A percentile compares a stretch with the other conserved stretches of the same genome.
phyloP scores from a whole-genome alignment of 2,329 filamentous ascomycete genomes.

The Nigrospora oryzae region DNA sequence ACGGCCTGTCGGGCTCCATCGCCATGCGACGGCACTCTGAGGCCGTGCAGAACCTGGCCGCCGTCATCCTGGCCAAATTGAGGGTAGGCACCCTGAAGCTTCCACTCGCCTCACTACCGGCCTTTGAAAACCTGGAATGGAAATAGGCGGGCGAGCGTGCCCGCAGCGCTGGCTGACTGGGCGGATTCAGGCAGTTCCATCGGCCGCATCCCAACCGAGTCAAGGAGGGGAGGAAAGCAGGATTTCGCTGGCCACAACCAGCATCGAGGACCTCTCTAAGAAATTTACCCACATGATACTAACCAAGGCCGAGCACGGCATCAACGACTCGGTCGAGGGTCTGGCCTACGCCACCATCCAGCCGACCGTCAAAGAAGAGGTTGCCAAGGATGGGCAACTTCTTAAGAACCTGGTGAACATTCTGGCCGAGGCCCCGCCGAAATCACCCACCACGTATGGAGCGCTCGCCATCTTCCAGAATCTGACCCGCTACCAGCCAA shows the following conservation, averaged over 20 bases:
- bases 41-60: conserved; percentile 56
- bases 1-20: conserved; percentile 51
- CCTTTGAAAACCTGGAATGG: conserved; percentile 15
- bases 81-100: conserved; percentile 38
- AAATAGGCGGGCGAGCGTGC: conserved; percentile 9
- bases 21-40: conserved; percentile 53
- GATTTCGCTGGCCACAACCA: conserved; percentile 46
- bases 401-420: conserved; percentile 61
- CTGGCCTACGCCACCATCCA: conserved; percentile 87
- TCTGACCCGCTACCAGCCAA: conserved; percentile 71
- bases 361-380: conserved; percentile 73
- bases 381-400: conserved; percentile 61
- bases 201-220: conserved; percentile 26
- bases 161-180: conserved; percentile 30
- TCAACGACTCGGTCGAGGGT: conserved; percentile 71
- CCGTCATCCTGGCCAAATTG: conserved; percentile 68
- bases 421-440: conserved; percentile 48
- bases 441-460: conserved; percentile 72
- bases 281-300: conserved; percentile 61
- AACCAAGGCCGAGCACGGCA: conserved; percentile 42
- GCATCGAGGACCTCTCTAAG: conserved; percentile 55
- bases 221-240: conserved; percentile 30
- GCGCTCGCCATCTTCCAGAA: conserved; percentile 80
- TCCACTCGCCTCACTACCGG: conserved; percentile 17
- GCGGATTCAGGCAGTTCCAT: conserved; percentile 45